Percentiles rank a stretch among this genome's conserved stretches.
phyloP scores from a whole-genome alignment of 768 basidiomycete species.

The Trametes meyenii region DNA sequence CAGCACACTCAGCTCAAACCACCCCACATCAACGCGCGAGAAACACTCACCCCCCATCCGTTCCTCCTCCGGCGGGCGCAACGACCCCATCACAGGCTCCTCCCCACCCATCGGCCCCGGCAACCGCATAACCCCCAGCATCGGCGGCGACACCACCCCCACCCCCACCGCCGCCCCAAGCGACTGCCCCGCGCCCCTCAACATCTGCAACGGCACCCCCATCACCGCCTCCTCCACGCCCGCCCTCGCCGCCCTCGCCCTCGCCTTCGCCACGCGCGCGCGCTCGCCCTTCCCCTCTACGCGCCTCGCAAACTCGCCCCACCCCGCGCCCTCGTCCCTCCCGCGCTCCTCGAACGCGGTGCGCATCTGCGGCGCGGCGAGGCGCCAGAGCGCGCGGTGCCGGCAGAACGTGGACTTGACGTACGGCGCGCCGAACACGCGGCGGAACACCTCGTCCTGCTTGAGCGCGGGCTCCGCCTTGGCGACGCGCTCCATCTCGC shows the following conservation, averaged over 20 bases:
- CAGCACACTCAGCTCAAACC: background rate
- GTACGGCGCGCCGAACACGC: constrained; percentile 70
- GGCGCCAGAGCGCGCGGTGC: constrained; percentile 68
- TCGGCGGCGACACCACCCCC: background rate
- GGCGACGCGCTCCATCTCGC: constrained; percentile 46
- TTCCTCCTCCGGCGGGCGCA: constrained; percentile 5
- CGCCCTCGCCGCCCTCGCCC: constrained; percentile 15
- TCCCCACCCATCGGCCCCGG: background rate
- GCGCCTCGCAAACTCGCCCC: constrained; percentile 66
- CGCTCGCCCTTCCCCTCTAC: constrained; percentile 17
- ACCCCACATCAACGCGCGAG: background rate
- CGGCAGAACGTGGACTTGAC: constrained; percentile 76
- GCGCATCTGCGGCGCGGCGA: constrained; percentile 50
- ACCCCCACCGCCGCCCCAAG: background rate
- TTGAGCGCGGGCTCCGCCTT: constrained; percentile 47
- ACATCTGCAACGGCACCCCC: constrained; percentile 7
- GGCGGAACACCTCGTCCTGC: constrained; percentile 69
- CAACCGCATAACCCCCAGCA: too few species aligned
- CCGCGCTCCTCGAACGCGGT: constrained; percentile 59
- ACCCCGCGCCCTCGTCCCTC: constrained; percentile 58
- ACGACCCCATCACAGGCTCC: constrained; percentile 19
- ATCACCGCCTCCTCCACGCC: constrained; percentile 13
- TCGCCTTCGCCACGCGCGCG: constrained; percentile 10
- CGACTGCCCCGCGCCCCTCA: background rate
- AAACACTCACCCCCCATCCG: constrained; percentile 6